Evolutionary conservation across 2,329 filamentous ascomycete species (phyloP), one percentile per base, ranked within the genome.

Genomic region (Fusarium illudens): DNA sequence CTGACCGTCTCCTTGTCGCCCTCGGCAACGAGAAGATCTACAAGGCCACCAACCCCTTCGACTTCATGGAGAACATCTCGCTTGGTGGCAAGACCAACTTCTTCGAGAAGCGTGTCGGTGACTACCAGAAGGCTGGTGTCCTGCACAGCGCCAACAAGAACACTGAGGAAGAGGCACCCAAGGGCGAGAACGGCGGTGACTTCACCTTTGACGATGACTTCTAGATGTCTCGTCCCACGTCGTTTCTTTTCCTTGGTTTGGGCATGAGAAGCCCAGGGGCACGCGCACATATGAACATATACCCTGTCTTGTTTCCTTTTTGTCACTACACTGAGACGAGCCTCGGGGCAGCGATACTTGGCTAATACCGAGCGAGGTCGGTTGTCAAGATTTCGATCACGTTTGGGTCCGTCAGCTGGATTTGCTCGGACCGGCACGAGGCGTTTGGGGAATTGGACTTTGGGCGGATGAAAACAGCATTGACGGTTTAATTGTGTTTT

Each of bases 1-100:
- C 96, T 69, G 96, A 99, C 81, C 92, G 96, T 75, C 91, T 99
- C 33, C 89, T 99, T 33, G 85, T 98, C 62, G 90, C 96, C 30
- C 92, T 99, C 48, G 96, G 96, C 76, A 97, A 97, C 82, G 88
- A 92, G 75, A 98, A 97, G 87, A 86, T 92, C 75, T 99, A 97
- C 89, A 92, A 96, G 78, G 86, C 91, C 25, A 88, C 90, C 80
- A 99, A 99, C 85, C 96, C 96, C 79, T 99, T 99, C 80, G 96
- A 99, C 87, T 99, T 99, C 83, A 99, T 99, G 96, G 96, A 99
- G 88, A 97, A 97, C 84, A 99, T 99, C 82, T 98, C 96, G 20
- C 88, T 99, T 11, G 93, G 94, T 54, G 96, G 96, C 82, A 99
- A 99, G 92, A 99, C 96, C 80, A 99, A 99, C 90, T 99, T 99